Conservation (phyloP, 1,139 yeast species). For the Meyerozyma guilliermondii region DNA sequence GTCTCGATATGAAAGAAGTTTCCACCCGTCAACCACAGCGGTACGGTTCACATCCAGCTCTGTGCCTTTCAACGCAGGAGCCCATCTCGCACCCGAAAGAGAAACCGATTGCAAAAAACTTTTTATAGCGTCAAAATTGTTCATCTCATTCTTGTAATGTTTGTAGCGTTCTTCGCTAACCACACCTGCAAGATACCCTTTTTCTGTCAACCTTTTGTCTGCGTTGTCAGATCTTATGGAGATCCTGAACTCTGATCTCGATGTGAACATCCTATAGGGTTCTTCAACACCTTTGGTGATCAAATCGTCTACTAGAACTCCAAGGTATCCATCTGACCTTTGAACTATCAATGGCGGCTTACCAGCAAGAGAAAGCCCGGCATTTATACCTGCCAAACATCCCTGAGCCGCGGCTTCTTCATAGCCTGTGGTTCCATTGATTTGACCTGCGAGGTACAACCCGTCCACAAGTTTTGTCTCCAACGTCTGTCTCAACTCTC, state of each 20-base stretch:
- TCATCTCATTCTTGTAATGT: slow-evolving; percentile 41
- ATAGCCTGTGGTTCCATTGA: slow-evolving; percentile 97
- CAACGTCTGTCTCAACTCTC: slow-evolving; percentile 71
- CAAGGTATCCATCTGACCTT: slow-evolving; percentile 84
- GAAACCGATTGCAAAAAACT: slow-evolving; percentile 40
- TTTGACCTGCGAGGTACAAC: slow-evolving; percentile 89
- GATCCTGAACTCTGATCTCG: slow-evolving; percentile 88
- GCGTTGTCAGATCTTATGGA: slow-evolving; percentile 94
- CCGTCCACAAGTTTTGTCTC: slow-evolving; percentile 83
- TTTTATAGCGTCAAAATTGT: slow-evolving; percentile 40
- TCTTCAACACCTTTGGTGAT: slow-evolving; percentile 95
- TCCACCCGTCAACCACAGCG: slow-evolving; percentile 40
- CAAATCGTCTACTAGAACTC: slow-evolving; percentile 89
- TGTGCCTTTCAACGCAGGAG: slow-evolving; percentile 41
- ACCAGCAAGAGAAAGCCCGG: slow-evolving; percentile 49
- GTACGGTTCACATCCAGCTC: slow-evolving; percentile 36
- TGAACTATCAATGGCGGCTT: slow-evolving; percentile 50
- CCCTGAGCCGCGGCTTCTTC: slow-evolving; percentile 99
- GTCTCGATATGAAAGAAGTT: slow-evolving; percentile 37
- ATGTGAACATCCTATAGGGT: slow-evolving; percentile 97
- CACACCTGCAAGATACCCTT: slow-evolving; percentile 65
- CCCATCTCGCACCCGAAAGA: slow-evolving; percentile 62
- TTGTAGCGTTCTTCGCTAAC: slow-evolving; percentile 58
- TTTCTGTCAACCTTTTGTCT: slow-evolving; percentile 70
- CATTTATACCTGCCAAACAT: slow-evolving; percentile 90